Evolutionary conservation across 169 alveolate genomes (phyloP), one percentile per base, ranked within the genome.

Genomic region (Toxoplasma gondii): DNA sequence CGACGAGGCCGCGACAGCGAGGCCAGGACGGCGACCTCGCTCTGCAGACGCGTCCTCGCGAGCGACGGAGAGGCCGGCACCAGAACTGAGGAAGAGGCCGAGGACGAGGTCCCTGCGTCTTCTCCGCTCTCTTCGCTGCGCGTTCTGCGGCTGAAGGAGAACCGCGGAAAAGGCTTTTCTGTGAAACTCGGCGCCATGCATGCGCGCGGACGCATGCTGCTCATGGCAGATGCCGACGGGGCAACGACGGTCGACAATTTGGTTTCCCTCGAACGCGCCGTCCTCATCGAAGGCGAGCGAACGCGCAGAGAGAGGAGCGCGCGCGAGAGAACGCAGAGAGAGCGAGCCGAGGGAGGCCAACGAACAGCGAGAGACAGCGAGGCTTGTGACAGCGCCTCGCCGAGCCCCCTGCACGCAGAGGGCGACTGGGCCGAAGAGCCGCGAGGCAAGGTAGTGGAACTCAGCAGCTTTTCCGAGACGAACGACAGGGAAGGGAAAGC

Each of bases 211-310:
- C 41, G 43, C 22, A 7, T 44, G 29, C 45, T 88, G 54, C 91
- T 98, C 88, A 96, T 98, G 96, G 95, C 96, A n/a, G 99, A 98
- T 95, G 98, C 98, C 36, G 99, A 98, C 96, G 98, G 98, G n/a
- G 99, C 99, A 1, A 97, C 98, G 34, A 97, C 97, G 81, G 95
- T 97, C 43, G 96, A 94, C n/a, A 96, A 96, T 67, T 96, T 96
- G 87, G 96, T 88, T 31, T 84, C 83, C 44, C 93, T 96, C 19
- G 95, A 92, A 44, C 88, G 93, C 53, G 95, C 95, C 80, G 94
- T 96, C 34, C 74, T 64, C 34, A 4, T 27, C 7, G 74, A 64
- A 27, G 22, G 94, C 53, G 43, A n/a, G 83, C 45, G 83, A 31
- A 39, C 16, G 31, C 22, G 44, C 44, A 2, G 16, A n/a, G 45